Evolutionary conservation across 768 basidiomycete species (phyloP), one percentile per base, ranked within the genome.

Genomic region (Leccinum longicurvipes): DNA sequence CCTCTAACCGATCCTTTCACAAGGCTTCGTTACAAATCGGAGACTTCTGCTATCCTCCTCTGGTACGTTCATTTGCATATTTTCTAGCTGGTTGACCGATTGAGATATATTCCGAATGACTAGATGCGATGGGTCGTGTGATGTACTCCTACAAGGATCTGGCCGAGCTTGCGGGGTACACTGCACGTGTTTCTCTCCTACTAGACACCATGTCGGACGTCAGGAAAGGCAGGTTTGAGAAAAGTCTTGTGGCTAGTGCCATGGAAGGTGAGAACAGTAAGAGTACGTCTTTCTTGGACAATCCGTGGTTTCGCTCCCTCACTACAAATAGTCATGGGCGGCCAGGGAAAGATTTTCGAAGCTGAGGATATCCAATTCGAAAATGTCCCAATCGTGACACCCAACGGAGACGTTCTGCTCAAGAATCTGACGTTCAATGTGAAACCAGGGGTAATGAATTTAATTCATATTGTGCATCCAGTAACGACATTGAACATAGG

Each of bases 61-160:
- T 56, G 88, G 88, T 84, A 57, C 58, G 74, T 56, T n/a, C 31
- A 27, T 50, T 24, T 21, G 50, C 29, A 7, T 60, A 51, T 36
- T 36, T 44, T 21, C 29, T 60, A 51, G 15, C 47, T 58, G 17
- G 19, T 12, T 28, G 28, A 42, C 41, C 23, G 14, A 58, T 42
- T 19, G 14, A 57, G 34, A 23, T n/a, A 4, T 34, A 45, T 53
- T 34, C 42, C 17, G 25, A 58, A 60, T 24, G 36, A 31, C 55
- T 60, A 84, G 96, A 98, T 74, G 96, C 96, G 1, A 90, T 98
- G 63, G 94, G 94, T 29, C 83, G 95, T 19, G 85, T 97, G 27
- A 93, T 98, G 92, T 96, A 95, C 70, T 93, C 92, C 3, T 98
- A 97, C 76, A 98, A 97, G 72, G 95, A 98, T 68, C 78, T 99